A percentile compares a stretch with the other conserved stretches of the same genome.
Evolutionary conservation across 306 rosid genomes (phyloP).

Genomic region (Oxytropis ochrocephala): DNA sequence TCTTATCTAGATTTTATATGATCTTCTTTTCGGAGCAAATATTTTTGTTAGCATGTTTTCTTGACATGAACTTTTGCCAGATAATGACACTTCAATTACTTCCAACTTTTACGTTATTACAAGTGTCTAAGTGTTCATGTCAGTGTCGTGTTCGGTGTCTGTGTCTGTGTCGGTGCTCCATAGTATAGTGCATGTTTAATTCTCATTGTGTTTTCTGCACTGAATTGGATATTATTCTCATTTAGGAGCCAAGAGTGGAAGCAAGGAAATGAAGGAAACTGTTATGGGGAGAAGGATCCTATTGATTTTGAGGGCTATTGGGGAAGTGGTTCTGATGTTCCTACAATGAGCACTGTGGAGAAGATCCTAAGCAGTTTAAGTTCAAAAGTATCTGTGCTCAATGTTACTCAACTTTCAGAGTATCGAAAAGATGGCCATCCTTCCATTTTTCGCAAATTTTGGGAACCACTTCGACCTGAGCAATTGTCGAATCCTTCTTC

Average conservation of each 20-base stretch:
- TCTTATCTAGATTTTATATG: background rate
- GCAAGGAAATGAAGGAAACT: constrained; percentile 65
- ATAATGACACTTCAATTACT: too few species aligned
- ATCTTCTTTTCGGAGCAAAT: background rate
- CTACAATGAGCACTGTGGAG: constrained; percentile 66
- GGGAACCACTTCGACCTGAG: constrained; percentile 71
- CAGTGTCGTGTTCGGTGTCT: too few species aligned
- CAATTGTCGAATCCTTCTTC: constrained; percentile 71
- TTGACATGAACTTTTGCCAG: constrained; percentile 6
- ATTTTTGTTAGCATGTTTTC: background rate
- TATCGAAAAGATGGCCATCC: constrained; percentile 95
- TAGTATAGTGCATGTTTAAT: too few species aligned
- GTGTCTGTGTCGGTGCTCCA: too few species aligned
- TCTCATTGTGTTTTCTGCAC: constrained; percentile 2
- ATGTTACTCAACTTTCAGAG: constrained; percentile 89
- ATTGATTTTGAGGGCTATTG: constrained; percentile 63
- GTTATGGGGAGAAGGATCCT: constrained; percentile 64
- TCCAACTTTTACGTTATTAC: too few species aligned
- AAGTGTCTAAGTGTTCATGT: too few species aligned
- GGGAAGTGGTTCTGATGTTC: constrained; percentile 96
- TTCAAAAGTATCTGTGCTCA: constrained; percentile 69
- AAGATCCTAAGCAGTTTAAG: constrained; percentile 48
- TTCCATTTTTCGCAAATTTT: constrained; percentile 81
- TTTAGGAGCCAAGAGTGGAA: constrained; percentile 92
- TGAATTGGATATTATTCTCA: constrained; percentile 12